A percentile compares a stretch with the other conserved stretches of the same genome.
Evolutionary conservation across 2,329 filamentous ascomycete species (phyloP).

Genomic region (Stagonosporopsis rhizophila): DNA sequence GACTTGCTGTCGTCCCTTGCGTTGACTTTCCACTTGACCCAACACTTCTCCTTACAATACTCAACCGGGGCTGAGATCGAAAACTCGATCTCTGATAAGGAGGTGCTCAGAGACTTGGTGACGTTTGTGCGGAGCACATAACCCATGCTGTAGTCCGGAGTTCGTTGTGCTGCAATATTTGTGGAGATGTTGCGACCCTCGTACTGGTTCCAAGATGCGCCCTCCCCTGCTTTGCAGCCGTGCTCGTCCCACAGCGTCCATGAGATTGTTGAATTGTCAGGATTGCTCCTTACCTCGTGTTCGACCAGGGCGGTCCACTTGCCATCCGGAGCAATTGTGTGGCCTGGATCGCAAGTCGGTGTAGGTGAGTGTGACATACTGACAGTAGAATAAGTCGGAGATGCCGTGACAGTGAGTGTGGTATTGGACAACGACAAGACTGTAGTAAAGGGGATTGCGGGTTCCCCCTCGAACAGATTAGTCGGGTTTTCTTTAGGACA

Average conservation of each 20-base stretch:
- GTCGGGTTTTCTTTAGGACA: constrained; percentile 1
- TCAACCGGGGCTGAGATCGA: background rate
- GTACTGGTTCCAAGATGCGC: background rate
- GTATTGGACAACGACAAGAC: constrained; percentile 1
- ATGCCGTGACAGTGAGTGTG: background rate
- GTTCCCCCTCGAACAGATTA: background rate
- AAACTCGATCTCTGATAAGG: background rate
- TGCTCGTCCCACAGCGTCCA: constrained; percentile 19
- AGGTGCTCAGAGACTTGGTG: background rate
- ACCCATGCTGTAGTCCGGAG: background rate
- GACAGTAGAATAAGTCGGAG: background rate
- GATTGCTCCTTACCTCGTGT: constrained; percentile 1
- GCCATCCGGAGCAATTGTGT: background rate
- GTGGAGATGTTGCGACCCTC: background rate
- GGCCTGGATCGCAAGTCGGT: constrained; percentile 1
- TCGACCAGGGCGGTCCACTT: constrained; percentile 11
- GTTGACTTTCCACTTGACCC: constrained; percentile 1
- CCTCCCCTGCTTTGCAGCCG: constrained; percentile 10
- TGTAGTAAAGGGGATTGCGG: constrained; percentile 3
- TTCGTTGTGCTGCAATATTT: background rate
- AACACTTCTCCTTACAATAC: background rate
- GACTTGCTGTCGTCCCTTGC: background rate
- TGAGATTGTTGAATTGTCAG: background rate
- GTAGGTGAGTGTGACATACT: background rate
- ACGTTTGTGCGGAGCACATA: constrained; percentile 1